Conservation (phyloP, 139 green algal species). For the Tetradesmus lagerheimii region DNA sequence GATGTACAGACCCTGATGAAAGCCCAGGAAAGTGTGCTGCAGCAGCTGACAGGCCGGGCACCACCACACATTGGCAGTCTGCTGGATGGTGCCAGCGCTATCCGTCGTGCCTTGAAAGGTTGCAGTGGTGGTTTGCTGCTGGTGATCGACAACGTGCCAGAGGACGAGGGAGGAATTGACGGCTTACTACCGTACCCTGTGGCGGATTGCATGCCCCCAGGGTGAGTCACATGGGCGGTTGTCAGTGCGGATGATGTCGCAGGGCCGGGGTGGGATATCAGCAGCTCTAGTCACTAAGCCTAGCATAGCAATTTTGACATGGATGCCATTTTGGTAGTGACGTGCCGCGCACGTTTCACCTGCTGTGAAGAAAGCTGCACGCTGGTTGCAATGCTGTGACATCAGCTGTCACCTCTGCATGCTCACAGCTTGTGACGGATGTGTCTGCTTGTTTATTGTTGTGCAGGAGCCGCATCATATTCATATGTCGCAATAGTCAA, state of each 20-base stretch:
- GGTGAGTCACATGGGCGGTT: neutral
- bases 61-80: neutral
- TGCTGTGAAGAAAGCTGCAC: no score
- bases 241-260: no score
- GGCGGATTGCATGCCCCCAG: neutral
- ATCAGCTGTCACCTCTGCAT: no score
- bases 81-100: neutral
- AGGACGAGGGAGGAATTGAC: neutral
- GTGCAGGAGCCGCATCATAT: neutral
- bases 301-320: neutral
- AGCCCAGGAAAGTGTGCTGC: neutral
- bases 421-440: neutral
- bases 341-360: no score
- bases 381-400: neutral
- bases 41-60: neutral
- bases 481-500: neutral
- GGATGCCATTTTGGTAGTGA: no score
- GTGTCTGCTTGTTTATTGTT: neutral
- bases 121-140: neutral
- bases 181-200: neutral
- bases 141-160: conserved; percentile 8
- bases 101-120: neutral
- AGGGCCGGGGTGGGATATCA: no score
- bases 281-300: no score
- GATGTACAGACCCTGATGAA: neutral